Evolutionary conservation across 805 yeast species (phyloP), one percentile per base, ranked within the genome.

Genomic region (Spathaspora girioi): DNA sequence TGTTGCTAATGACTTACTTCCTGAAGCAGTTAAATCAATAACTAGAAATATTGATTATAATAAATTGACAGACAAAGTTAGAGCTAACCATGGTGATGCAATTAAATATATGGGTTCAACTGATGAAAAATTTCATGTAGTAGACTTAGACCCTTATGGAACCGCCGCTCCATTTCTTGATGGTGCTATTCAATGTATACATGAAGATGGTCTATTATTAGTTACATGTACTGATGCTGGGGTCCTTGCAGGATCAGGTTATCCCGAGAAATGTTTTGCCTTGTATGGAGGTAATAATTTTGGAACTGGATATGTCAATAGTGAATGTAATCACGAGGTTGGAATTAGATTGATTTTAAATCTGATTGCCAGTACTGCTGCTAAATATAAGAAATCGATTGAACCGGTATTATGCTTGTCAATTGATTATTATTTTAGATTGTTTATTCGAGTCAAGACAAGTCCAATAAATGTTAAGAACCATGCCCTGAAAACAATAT

Each of bases 141-240:
- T 94, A 52, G 99, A 94, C 69, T 77, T 94, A 48, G 99, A 94
- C 68, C 99, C 99, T 0, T 94, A 94, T 64, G 99, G 99, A 29
- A 87, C 97, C 0, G 99, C 97, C 0, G 82, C 97, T 0, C 99
- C 99, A 7, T 94, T 94, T 65, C 77, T 94, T 27, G 99, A 94
- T 66, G 83, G 94, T 31, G 97, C 98, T 0, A 75, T 94, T 31
- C 96, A 90, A 61, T 74, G 86, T 31, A 80, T 92, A n/a, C 80
- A 79, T 46, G 91, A 92, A 58, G 92, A 86, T 50, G 99, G 98
- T 1, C 62, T 94, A 43, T 69, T 94, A 57, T 72, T 94, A 47
- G 93, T 94, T 2, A 94, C 99, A 0, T 94, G 99, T 67, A 94
- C 99, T 0, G 99, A 94, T 70, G 78, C 96, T 14, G 96, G 96